Base-by-base conservation (phyloP, 805 yeast species). In the Candida incommunis region DNA sequence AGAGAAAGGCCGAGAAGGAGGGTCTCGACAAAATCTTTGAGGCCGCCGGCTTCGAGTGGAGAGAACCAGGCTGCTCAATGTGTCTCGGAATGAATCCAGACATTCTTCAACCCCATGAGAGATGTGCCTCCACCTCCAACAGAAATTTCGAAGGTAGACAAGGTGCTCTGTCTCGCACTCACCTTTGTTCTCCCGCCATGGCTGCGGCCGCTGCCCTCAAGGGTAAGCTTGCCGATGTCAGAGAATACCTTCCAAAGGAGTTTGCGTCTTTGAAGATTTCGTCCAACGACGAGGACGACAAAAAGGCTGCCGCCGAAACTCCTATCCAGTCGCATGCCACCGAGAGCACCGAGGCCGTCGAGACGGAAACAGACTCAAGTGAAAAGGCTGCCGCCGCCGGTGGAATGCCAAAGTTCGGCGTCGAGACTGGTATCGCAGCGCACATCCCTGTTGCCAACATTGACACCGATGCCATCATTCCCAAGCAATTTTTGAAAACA, bases 61-160 rank as follows among this genome's bases (percentile, higher is more conserved):
- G 98, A 71, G 98, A 92, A 70, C 97, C 98, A 53, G 98, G 98
- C 50, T 92, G 98, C 69, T 90, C 97, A 37, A 92, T 92, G 98
- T 92, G 98, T 70, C 75, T 92, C 44, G 98, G 98, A 66, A 92
- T 92, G 98, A 92, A 92, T 69, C 96, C 97, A 40, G 98, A 92
- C 70, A 90, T 92, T 56, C 75, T 92, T 60, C 75, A 79, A 50
- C 98, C 98, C 35, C 77, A 82, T 60, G 98, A 92, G 67, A 80
- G 98, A 69, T 92, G 98, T 71, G 98, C 98, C 5, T 88, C 97
- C 13, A 92, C 98, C 18, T 90, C 97, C 21, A 92, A 92, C 74
- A 82, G 98, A 75, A 92, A 92, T 70, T 92, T 92, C 61, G 96
- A 90, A 66, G 98, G 98, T 57, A 88, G 98, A 68, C 98, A 92